Evolutionary conservation across 2,329 filamentous ascomycete genomes (phyloP).

Genomic region (Xylariaceae sp.): DNA sequence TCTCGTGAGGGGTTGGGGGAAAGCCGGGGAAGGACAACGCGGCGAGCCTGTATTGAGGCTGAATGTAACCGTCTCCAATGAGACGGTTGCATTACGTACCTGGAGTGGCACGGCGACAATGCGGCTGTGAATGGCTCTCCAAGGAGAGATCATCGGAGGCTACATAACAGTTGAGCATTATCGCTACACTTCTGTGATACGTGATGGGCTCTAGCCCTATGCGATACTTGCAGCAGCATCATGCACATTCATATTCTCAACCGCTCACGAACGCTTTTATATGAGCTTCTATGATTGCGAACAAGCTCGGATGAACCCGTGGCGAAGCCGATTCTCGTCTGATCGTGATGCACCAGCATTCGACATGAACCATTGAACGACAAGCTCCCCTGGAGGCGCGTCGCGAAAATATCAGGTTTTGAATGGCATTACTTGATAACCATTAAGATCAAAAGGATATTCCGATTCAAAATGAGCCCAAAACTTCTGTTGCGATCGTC

Average conservation of each 20-base stretch:
- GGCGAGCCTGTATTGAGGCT: background rate
- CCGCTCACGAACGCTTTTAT: background rate
- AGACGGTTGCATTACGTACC: conserved; percentile 57
- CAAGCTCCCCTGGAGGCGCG: background rate
- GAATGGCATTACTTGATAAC: background rate
- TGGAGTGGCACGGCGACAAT: conserved; percentile 61
- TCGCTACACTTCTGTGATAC: conserved; percentile 58
- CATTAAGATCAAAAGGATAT: background rate
- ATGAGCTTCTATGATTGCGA: conserved; percentile 25
- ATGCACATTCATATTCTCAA: background rate
- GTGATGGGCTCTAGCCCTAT: conserved; percentile 67
- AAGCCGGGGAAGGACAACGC: background rate
- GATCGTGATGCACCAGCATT: background rate
- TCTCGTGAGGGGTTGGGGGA: background rate
- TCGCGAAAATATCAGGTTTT: background rate
- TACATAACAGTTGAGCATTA: background rate
- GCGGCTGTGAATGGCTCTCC: conserved; percentile 45
- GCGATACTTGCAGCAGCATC: conserved; percentile 28
- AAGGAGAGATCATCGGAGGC: conserved; percentile 2
- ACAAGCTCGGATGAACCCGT: background rate
- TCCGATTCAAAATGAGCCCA: background rate
- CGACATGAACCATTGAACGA: background rate
- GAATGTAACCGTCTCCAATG: background rate
- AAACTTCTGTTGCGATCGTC: background rate
- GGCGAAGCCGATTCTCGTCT: background rate